Evolutionary conservation across 495 filamentous ascomycete species (phyloP), one percentile per base, ranked within the genome.

Genomic region (Glonium stellatum): DNA sequence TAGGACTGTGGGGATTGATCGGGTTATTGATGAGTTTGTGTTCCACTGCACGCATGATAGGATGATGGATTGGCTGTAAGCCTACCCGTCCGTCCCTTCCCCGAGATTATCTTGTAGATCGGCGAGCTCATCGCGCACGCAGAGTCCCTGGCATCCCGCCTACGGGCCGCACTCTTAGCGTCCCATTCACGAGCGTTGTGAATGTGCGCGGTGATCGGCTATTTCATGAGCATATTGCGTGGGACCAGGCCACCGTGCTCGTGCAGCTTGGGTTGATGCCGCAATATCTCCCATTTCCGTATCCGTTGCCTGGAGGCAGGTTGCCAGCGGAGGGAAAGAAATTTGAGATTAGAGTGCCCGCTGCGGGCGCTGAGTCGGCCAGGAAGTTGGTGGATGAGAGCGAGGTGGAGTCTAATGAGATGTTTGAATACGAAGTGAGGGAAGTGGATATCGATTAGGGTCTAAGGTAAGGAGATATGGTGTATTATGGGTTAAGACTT

Each of bases 311-410:
- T n/a, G 60, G 70, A 6, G 54, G 51, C 25, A 58, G 64, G 51
- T 48, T 56, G 55, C 37, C 50, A 11, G 54, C 59, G 34, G 62
- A 62, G 13, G 52, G 64, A 49, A 68, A 67, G 61, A 65, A 58
- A 46, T 79, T 81, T 35, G 84, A 87, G 68, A 84, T 84, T 47
- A 69, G 73, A 8, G 27, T 71, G 55, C 72, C 72, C 13, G 66
- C 64, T 31, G 64, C 42, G 13, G 69, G 69, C n/a, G 47, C 12
- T 12, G 71, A 73, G 58, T 61, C 51, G 27, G 67, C 65, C 9
- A 54, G 23, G 59, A 74, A 74, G 56, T 59, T 73, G 34, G 42
- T 73, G 19, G 66, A 65, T 35, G 55, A 62, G 58, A 59, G 39
- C 19, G 39, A 34, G 18, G 62, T 39, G 35, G 54, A 54, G 53